Evolutionary conservation across 495 filamentous ascomycete genomes (phyloP), one percentile per base, ranked within the genome.

Genomic region (Penicillium herquei): DNA sequence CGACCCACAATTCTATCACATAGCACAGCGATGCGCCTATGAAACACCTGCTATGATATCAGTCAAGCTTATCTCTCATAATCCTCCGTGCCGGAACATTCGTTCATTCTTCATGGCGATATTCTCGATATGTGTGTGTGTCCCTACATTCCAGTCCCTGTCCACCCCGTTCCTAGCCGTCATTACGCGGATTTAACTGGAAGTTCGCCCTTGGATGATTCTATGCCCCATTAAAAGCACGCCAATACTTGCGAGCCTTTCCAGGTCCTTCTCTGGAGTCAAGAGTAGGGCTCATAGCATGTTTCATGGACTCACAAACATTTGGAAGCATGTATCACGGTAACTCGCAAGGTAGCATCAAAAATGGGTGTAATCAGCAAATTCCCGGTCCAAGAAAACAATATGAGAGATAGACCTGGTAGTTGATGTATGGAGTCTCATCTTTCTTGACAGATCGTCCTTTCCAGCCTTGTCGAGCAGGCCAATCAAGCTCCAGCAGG

Each of bases 201-300:
- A 13, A 37, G 8, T 7, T 13, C 8, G 12, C 51, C 52, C 52
- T 59, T 12, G 14, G 39, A 56, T 63, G 56, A 52, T 35, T 49
- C 43, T 30, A 63, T 53, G 52, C 51, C 59, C 59, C 59, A 63
- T 41, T 33, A 14, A 49, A 31, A 63, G 59, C 59, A 59, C 59
- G 52, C 59, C 59, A 63, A 56, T 10, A 14, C 34, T 51, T 18
- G 39, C 33, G 7, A 45, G 17, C 30, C 39, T 35, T 55, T 31
- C 32, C 16, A 17, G 41, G 37, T 34, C 32, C 13, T 31, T 26
- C 42, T 14, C 30, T 26, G 39, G 30, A 41, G 16, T 32, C 31
- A 33, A 33, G 18, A 33, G 16, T 33, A n/a, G 5, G 6, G 12
- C 39, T 30, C 8, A 37, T 3, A 31, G 21, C 39, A 34, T 17